These are phyloP conservation scores for Phylloporus sp. DNA, from an alignment of 768 basidiomycete species.

Conservation along the genomic window DNA sequence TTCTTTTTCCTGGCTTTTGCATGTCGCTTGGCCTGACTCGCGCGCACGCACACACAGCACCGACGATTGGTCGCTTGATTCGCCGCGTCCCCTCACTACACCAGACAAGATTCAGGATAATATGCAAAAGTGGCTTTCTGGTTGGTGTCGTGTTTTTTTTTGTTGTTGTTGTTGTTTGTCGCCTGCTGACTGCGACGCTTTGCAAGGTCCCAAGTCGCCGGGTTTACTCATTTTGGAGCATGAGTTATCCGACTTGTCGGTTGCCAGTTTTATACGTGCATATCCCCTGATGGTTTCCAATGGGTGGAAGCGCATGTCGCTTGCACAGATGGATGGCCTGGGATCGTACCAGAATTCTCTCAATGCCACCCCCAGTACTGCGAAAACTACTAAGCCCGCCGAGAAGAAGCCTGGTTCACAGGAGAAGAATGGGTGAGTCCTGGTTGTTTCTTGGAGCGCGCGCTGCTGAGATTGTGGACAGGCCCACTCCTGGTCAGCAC, in stretches of 20 bases:
- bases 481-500: conserved; percentile 3
- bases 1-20: not conserved
- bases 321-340: conserved; percentile 42
- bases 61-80: conserved; percentile 66
- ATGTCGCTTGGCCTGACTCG: not conserved
- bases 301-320: conserved; percentile 67
- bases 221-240: conserved; percentile 86
- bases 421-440: conserved; percentile 5
- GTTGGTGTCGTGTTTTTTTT: conserved; percentile 27
- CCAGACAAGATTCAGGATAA: conserved; percentile 40
- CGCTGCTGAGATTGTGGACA: conserved; percentile 2
- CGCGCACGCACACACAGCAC: conserved; percentile 42
- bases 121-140: conserved; percentile 56
- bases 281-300: conserved; percentile 61
- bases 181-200: not conserved
- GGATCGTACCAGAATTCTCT: conserved; percentile 47
- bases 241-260: conserved; percentile 60
- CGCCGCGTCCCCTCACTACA: conserved; percentile 39
- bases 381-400: conserved; percentile 19
- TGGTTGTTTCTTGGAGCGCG: not conserved
- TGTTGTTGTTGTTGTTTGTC: not conserved
- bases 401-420: conserved; percentile 7
- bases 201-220: conserved; percentile 59
- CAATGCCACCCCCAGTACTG: conserved; percentile 22
- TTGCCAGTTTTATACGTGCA: conserved; percentile 61